Percentiles rank a stretch among this genome's conserved stretches.
phyloP scores from a whole-genome alignment of 1,284 basidiomycete species.

The Cryptococcus wingfieldii region DNA sequence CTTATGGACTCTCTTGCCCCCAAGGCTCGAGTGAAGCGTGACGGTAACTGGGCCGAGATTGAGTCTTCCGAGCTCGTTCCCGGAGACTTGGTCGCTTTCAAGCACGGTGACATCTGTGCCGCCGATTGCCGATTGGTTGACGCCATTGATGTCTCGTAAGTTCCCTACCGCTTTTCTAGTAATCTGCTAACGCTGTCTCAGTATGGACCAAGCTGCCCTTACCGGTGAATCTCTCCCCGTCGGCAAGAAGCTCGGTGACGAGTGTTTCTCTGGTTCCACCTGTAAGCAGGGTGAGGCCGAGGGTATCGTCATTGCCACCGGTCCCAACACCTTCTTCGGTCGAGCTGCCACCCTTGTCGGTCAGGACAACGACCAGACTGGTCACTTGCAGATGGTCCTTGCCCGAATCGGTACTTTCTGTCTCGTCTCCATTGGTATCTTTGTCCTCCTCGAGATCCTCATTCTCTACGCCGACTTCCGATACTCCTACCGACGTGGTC shows the following conservation, averaged over 20 bases:
- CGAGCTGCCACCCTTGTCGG: slow-evolving; percentile 92
- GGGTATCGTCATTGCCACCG: slow-evolving; percentile 93
- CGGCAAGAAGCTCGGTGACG: slow-evolving; percentile 84
- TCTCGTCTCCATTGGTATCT: slow-evolving; percentile 85
- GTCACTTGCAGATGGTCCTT: slow-evolving; percentile 96
- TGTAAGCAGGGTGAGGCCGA: slow-evolving; percentile 97
- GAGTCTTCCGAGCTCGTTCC: slow-evolving; percentile 84
- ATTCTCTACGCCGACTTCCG: slow-evolving; percentile 82
- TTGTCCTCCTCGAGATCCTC: slow-evolving; percentile 84
- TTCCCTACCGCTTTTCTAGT: background rate
- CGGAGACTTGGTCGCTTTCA: slow-evolving; percentile 92
- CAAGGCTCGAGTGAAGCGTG: slow-evolving; percentile 87
- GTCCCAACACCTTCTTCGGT: slow-evolving; percentile 93
- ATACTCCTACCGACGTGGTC: slow-evolving; percentile 85
- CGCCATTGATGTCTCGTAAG: slow-evolving; percentile 79
- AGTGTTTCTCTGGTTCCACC: slow-evolving; percentile 96
- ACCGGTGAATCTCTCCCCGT: slow-evolving; percentile 93
- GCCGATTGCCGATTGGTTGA: slow-evolving; percentile 93
- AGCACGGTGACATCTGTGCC: slow-evolving; percentile 95
- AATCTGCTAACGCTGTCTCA: slow-evolving; percentile 8
- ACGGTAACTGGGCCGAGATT: slow-evolving; percentile 77
- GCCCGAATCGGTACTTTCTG: slow-evolving; percentile 96
- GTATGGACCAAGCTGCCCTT: slow-evolving; percentile 90
- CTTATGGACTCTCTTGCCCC: slow-evolving; percentile 98
- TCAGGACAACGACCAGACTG: slow-evolving; percentile 90